These are phyloP conservation scores for Wickerhamomyces subpelliculosus DNA, from an alignment of 805 yeast genomes.

Conservation along the genomic window DNA sequence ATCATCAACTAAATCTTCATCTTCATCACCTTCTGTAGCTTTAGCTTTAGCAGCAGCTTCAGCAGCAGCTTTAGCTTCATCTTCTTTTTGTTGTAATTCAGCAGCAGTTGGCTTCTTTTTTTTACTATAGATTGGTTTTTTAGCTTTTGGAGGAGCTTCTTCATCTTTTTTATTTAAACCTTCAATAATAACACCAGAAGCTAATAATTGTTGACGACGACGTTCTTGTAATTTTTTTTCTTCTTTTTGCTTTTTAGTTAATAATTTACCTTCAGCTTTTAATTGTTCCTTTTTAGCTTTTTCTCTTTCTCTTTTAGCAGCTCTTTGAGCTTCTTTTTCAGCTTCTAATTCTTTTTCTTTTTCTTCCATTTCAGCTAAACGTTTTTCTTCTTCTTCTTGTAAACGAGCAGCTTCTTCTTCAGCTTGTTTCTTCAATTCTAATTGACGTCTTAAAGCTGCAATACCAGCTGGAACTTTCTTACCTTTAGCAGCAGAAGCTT, in stretches of 20 bases:
- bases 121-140: slow-evolving; percentile 64
- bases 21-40: slow-evolving; percentile 17
- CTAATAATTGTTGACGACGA: slow-evolving; percentile 80
- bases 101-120: slow-evolving; percentile 48
- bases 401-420: slow-evolving; percentile 76
- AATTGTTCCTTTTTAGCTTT: slow-evolving; percentile 81
- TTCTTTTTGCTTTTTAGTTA: slow-evolving; percentile 93
- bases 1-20: slow-evolving; percentile 62
- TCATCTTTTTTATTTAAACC: slow-evolving; percentile 45
- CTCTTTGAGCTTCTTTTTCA: slow-evolving; percentile 49
- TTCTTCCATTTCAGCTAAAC: slow-evolving; percentile 43
- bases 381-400: slow-evolving; percentile 67
- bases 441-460: slow-evolving; percentile 84
- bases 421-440: slow-evolving; percentile 78
- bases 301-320: slow-evolving; percentile 79
- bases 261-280: slow-evolving; percentile 90
- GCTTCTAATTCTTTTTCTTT: slow-evolving; percentile 34
- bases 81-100: slow-evolving; percentile 17
- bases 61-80: slow-evolving; percentile 15
- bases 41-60: slow-evolving; percentile 21
- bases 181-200: slow-evolving; percentile 66
- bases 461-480: slow-evolving; percentile 84
- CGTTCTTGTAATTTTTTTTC: slow-evolving; percentile 81
- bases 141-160: slow-evolving; percentile 37
- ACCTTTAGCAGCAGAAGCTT: slow-evolving; percentile 29